phyloP scores from a whole-genome alignment of 306 rosid genomes.

The Glycine tomentella region DNA sequence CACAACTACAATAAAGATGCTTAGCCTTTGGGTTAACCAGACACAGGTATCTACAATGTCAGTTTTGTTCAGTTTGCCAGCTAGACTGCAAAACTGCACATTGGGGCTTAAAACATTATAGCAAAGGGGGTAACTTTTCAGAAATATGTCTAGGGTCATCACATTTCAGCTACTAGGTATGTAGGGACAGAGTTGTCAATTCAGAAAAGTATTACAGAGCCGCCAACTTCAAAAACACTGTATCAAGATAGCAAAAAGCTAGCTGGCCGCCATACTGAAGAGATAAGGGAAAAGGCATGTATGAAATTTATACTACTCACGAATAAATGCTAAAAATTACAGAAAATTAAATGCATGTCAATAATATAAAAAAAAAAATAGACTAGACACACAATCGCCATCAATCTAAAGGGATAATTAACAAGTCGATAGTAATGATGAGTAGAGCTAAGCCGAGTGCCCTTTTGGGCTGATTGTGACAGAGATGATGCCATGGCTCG shows the following conservation, averaged over 20 bases:
- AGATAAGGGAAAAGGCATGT: constrained; percentile 3
- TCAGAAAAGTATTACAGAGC: background rate
- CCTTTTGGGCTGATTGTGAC: too few relatives aligned
- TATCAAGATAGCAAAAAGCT: background rate
- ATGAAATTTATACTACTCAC: background rate
- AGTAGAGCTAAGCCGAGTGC: too few relatives aligned
- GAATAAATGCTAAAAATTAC: background rate
- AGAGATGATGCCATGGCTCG: too few relatives aligned
- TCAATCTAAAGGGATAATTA: too few relatives aligned
- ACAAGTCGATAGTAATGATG: too few relatives aligned
- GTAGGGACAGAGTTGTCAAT: background rate
- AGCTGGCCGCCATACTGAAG: background rate
- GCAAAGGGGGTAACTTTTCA: background rate
- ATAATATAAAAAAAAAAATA: too few relatives aligned
- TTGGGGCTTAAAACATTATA: background rate
- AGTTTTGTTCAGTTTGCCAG: background rate
- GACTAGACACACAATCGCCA: too few relatives aligned
- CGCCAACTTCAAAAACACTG: background rate
- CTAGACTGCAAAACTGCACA: constrained; percentile 15
- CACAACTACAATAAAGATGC: background rate
- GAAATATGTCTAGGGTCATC: background rate
- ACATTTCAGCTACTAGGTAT: background rate
- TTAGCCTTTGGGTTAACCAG: background rate
- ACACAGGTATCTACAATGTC: background rate
- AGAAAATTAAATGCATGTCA: too few relatives aligned